Evolutionary conservation across 1,284 basidiomycete genomes (phyloP).

Genomic region (Mycosarcoma mackinlayi): DNA sequence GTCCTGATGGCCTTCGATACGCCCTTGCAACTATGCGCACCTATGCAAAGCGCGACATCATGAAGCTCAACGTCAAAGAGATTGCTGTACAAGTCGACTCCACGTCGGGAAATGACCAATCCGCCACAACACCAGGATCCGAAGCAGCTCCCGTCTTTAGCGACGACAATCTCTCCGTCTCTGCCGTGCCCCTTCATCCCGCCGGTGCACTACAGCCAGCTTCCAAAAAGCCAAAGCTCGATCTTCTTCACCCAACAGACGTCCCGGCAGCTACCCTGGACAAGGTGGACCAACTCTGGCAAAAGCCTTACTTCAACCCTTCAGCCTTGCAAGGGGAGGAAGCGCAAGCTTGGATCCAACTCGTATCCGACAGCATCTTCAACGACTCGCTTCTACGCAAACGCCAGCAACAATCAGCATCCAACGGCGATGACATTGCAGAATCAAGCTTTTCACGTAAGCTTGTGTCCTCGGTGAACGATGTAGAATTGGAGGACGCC

Average conservation of each 20-base stretch:
- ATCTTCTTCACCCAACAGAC: background rate
- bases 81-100: constrained; percentile 10
- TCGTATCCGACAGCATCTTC: constrained; percentile 64
- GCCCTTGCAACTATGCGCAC: constrained; percentile 75
- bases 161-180: constrained; percentile 77
- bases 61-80: constrained; percentile 46
- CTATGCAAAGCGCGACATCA: constrained; percentile 53
- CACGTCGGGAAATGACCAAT: constrained; percentile 25
- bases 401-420: constrained; percentile 11
- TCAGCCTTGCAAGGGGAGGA: constrained; percentile 37
- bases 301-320: constrained; percentile 41
- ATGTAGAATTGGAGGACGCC: constrained; percentile 29
- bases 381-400: constrained; percentile 51
- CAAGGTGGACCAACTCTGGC: constrained; percentile 40
- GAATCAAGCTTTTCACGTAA: background rate
- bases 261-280: constrained; percentile 10
- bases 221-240: constrained; percentile 34
- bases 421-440: background rate
- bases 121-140: constrained; percentile 16
- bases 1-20: constrained; percentile 79
- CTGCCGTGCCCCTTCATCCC: constrained; percentile 74
- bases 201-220: constrained; percentile 3
- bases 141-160: constrained; percentile 72
- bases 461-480: constrained; percentile 8
- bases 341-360: constrained; percentile 50